Evolutionary conservation across 768 basidiomycete species (phyloP).

Genomic region (Lactifluus echinatus): DNA sequence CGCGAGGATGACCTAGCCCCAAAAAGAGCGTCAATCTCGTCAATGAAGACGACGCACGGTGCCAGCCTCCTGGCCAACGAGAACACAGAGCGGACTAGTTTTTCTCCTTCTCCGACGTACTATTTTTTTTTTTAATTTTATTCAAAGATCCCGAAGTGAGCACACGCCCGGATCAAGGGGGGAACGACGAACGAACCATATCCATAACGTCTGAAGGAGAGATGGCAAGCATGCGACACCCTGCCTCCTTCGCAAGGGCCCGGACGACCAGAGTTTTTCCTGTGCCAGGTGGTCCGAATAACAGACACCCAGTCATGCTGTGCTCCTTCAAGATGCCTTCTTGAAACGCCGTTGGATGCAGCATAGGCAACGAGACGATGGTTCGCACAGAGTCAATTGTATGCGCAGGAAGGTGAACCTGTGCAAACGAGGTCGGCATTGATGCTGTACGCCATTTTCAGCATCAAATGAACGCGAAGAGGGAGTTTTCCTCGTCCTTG

Average conservation of each 20-base stretch:
- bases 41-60: constrained; percentile 90
- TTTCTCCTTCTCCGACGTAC: constrained; percentile 88
- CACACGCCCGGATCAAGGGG: neutral
- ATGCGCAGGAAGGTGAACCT: constrained; percentile 80
- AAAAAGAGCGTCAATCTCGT: constrained; percentile 91
- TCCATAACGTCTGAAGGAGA: constrained; percentile 95
- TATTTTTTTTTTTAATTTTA: too few relatives aligned
- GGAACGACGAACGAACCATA: constrained; percentile 52
- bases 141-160: constrained; percentile 2
- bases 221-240: constrained; percentile 85
- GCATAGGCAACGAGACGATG: constrained; percentile 79
- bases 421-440: constrained; percentile 75
- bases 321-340: constrained; percentile 88
- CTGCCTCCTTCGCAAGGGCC: constrained; percentile 88
- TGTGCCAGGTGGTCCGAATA: constrained; percentile 91
- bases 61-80: constrained; percentile 76
- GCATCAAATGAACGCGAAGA: constrained; percentile 6
- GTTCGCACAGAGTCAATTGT: constrained; percentile 91
- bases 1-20: constrained; percentile 73
- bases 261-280: constrained; percentile 87
- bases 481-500: neutral
- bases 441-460: constrained; percentile 36
- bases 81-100: constrained; percentile 84
- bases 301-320: constrained; percentile 80
- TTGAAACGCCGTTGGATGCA: constrained; percentile 82